Evolutionary conservation across 2,329 filamentous ascomycete species (phyloP).

Genomic region (Neofusicoccum cordaticola): DNA sequence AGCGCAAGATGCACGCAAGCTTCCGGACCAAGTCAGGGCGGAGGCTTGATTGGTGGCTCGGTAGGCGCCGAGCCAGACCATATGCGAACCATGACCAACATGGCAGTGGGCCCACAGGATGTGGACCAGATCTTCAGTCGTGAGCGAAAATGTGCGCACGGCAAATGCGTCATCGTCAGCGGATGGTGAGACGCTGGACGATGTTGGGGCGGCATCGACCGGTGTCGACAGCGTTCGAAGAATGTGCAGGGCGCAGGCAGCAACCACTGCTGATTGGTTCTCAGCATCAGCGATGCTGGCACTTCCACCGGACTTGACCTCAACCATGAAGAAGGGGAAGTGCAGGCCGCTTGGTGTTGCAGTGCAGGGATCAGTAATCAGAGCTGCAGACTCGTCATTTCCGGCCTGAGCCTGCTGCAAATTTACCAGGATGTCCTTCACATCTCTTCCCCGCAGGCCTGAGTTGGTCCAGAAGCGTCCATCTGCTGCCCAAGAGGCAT

Average conservation of each 20-base stretch:
- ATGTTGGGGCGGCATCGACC: background rate
- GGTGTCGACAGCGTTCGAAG: background rate
- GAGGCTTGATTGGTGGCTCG: background rate
- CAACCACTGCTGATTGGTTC: background rate
- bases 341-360: background rate
- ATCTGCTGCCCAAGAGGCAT: background rate
- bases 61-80: conserved; percentile 1
- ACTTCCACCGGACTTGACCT: background rate
- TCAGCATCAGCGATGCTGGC: background rate
- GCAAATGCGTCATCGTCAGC: background rate
- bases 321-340: background rate
- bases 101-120: background rate
- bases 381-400: background rate
- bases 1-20: background rate
- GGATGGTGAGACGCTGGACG: background rate
- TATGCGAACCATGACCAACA: background rate
- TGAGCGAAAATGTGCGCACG: background rate
- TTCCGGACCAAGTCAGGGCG: background rate
- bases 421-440: background rate
- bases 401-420: background rate
- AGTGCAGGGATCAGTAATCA: background rate
- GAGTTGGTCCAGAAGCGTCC: background rate
- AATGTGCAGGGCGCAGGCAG: background rate
- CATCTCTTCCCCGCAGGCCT: background rate
- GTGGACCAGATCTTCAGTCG: background rate